Evolutionary conservation across 306 rosid species (phyloP).

Genomic region (Bauhinia variegata): DNA sequence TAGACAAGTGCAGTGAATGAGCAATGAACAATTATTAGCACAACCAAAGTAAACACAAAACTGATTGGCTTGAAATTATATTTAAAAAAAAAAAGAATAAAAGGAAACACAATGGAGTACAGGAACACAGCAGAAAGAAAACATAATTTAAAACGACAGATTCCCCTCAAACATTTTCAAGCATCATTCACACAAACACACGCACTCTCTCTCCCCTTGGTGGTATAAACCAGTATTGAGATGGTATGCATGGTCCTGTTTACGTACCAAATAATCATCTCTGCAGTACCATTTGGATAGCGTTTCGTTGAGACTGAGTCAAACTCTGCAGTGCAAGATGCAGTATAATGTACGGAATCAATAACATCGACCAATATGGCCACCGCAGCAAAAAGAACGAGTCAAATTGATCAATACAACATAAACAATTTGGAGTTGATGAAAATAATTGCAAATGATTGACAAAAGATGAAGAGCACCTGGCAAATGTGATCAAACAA

Average conservation of each 20-base stretch:
- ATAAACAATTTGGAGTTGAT: background rate
- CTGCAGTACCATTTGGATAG: conserved; percentile 59
- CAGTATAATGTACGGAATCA: conserved; percentile 15
- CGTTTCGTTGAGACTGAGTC: conserved; percentile 66
- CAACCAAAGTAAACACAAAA: background rate
- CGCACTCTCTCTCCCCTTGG: background rate
- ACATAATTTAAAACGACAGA: background rate
- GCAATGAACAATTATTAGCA: background rate
- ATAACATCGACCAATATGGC: background rate
- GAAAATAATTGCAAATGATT: conserved; percentile 11
- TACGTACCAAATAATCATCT: conserved; percentile 35
- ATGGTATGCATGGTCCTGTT: background rate
- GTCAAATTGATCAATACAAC: background rate
- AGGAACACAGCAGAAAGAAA: background rate
- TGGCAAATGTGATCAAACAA: conserved; percentile 64
- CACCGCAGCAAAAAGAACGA: background rate
- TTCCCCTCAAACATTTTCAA: background rate
- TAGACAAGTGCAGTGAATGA: background rate
- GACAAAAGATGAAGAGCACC: conserved; percentile 47
- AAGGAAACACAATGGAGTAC: background rate
- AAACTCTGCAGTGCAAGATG: conserved; percentile 60
- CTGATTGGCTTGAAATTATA: background rate
- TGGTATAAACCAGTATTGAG: background rate
- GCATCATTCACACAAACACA: background rate
- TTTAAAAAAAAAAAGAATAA: background rate